Conservation (phyloP, 1,284 basidiomycete species). For the Cystobasidium pallidum region DNA sequence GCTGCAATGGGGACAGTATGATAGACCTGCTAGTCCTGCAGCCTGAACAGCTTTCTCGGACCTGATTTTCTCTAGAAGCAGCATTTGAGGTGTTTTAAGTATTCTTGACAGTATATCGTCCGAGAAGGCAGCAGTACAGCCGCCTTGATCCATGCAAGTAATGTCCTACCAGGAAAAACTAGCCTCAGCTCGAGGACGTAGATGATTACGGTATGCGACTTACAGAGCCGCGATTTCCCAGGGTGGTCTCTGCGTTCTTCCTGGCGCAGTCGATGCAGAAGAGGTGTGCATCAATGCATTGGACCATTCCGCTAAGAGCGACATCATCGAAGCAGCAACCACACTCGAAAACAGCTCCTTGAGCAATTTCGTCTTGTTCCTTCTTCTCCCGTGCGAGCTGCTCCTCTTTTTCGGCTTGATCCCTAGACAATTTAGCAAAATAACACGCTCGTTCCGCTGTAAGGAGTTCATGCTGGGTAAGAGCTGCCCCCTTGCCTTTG, state of each 20-base stretch:
- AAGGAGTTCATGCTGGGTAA: not conserved
- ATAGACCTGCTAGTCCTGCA: slow-evolving; percentile 50
- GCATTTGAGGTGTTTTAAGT: slow-evolving; percentile 47
- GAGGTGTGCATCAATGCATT: slow-evolving; percentile 50
- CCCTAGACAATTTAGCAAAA: slow-evolving; percentile 35
- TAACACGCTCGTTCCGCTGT: slow-evolving; percentile 4
- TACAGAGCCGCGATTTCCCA: slow-evolving; percentile 50
- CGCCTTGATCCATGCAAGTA: slow-evolving; percentile 52
- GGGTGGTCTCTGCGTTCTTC: slow-evolving; percentile 48
- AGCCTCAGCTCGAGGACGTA: not conserved
- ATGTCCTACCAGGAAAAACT: slow-evolving; percentile 41
- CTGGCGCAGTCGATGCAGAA: slow-evolving; percentile 53
- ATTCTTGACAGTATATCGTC: slow-evolving; percentile 47
- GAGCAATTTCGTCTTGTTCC: slow-evolving; percentile 45
- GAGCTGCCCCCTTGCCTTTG: slow-evolving; percentile 16
- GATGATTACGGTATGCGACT: not conserved
- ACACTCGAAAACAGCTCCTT: slow-evolving; percentile 51
- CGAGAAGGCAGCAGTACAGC: slow-evolving; percentile 49
- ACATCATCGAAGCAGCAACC: slow-evolving; percentile 52
- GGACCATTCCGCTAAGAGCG: slow-evolving; percentile 30
- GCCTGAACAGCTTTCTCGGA: slow-evolving; percentile 51
- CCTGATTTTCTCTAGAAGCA: slow-evolving; percentile 51
- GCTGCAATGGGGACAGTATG: slow-evolving; percentile 53
- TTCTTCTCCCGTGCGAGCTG: slow-evolving; percentile 4
- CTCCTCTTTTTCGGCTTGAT: slow-evolving; percentile 38